Base-by-base conservation (phyloP, 306 rosid genomes). In the Cucumis melo region DNA sequence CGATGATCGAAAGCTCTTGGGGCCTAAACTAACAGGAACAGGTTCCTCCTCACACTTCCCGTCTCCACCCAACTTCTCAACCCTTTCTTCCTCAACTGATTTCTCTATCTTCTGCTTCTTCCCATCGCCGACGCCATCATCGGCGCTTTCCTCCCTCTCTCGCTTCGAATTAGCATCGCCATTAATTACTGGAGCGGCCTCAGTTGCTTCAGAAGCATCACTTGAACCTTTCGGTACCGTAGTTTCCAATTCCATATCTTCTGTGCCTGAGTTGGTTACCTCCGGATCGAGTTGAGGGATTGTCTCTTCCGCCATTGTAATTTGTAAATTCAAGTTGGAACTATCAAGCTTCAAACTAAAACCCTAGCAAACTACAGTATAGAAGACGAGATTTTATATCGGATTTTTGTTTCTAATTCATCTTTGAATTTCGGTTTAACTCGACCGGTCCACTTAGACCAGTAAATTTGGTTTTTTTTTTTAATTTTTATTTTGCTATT, bases 51-150 rank as follows among this genome's bases (percentile, higher is more conserved):
- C 86, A 74, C 58, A 85, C 70, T 86, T 29, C 21, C 24, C 79
- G 44, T 78, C 82, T 6, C 50, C 82, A 8, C 51, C 78, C 32
- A 59, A 12, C 75, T 79, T 82, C 86, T 85, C 81, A 77, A 78
- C 19, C 66, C 88, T 67, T 38, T 78, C 75, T 62, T 85, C 86
- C 19, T 85, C 88, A 3, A 78, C 86, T 1, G 84, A 85, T 64
- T 75, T 82, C 78, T 86, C 87, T 38, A 78, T 24, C 80, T 90
- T 87, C 86, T 82, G 76, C 76, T 78, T 78, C 29, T 78, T 78
- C n/a, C 27, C 24, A 6, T 15, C 76, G 14, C 27, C 75, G 24
- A 39, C 38, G 3, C 5, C 6, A 1, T 38, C 80, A 11, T 23
- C 80, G 38, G 75, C 39, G 75, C 20, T 16, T n/a, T 65, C 55